phyloP scores from a whole-genome alignment of 163 green algal genomes.

The Scenedesmus sp. region DNA sequence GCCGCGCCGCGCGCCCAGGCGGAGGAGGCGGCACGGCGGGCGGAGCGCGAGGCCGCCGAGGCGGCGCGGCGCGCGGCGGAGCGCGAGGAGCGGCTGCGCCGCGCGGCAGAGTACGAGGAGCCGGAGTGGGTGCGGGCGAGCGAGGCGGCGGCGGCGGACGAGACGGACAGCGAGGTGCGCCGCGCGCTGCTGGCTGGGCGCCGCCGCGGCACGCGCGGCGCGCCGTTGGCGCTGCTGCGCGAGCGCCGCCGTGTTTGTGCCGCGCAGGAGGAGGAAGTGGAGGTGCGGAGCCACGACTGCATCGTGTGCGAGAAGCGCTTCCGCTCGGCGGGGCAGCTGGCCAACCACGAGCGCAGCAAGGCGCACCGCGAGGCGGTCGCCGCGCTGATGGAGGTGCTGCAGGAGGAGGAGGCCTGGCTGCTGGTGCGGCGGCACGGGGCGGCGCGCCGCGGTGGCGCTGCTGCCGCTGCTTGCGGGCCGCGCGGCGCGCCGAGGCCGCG shows the following conservation, averaged over 20 bases:
- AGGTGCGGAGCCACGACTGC: conserved; percentile 77
- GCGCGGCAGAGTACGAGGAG: conserved; percentile 67
- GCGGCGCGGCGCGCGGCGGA: conserved; percentile 55
- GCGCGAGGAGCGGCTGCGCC: conserved; percentile 57
- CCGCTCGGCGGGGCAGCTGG: conserved; percentile 84
- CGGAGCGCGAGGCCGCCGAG: conserved; percentile 56
- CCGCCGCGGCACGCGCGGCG: background rate
- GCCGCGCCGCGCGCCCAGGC: conserved; percentile 33
- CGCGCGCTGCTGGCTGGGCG: background rate
- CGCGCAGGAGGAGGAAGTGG: conserved; percentile 48
- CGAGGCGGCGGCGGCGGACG: conserved; percentile 15
- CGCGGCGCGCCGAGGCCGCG: too few species aligned
- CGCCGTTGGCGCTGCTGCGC: background rate
- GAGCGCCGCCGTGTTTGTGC: too few species aligned
- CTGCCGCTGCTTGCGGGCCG: too few species aligned
- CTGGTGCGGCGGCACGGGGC: background rate
- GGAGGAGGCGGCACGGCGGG: conserved; percentile 58
- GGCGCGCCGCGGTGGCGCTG: background rate
- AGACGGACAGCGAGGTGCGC: conserved; percentile 12
- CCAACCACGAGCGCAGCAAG: conserved; percentile 91
- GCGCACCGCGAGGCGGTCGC: conserved; percentile 81
- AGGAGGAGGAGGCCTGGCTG: conserved; percentile 70
- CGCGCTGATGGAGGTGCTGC: conserved; percentile 66
- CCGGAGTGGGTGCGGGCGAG: conserved; percentile 57
- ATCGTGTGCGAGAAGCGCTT: conserved; percentile 94